Evolutionary conservation across 2,329 filamentous ascomycete genomes (phyloP), one percentile per base, ranked within the genome.

Genomic region (Botryotinia convoluta): DNA sequence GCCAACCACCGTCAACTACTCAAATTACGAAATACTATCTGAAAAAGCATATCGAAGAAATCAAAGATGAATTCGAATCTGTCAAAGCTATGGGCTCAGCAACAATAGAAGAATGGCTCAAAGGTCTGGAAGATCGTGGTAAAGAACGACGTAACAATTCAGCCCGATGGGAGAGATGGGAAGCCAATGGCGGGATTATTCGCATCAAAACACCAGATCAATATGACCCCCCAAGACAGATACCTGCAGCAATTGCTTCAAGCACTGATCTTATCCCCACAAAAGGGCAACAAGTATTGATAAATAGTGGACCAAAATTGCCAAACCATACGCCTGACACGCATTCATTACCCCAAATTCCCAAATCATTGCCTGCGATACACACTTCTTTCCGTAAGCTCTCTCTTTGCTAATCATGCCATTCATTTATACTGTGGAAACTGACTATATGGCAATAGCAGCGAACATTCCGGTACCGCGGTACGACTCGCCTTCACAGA

Each of bases 131-230:
- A 61, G 84, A 83, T 42, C 86, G 88, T 73, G 91, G 92, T 16
- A 88, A 88, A 77, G 85, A 89, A 74, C 83, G 85, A 67, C 87
- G 89, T 77, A 85, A 84, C 18, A 89, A 92, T 79, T 86, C 88
- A 44, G 86, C 88, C 42, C 88, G 91, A 68, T 95, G 92, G 91
- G 93, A 94, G 80, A 91, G 90, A 78, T 95, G 92, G 89, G 89
- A 65, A 84, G 84, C 48, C 72, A 85, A 59, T 62, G 77, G 78
- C 69, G 77, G 77, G 16, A 63, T 80, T 35, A 51, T 74, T 44
- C 74, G 75, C 67, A 79, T 80, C 75, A 77, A 74, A 39, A 74
- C 35, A 42, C 39, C 60, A 10, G 74, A 74, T 42, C 54, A 42
- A 22, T 72, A 73, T 59, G 72, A 75, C 71, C 68, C 45, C n/a